phyloP scores from a whole-genome alignment of 2,329 filamentous ascomycete genomes.

The Xylaria sp. region DNA sequence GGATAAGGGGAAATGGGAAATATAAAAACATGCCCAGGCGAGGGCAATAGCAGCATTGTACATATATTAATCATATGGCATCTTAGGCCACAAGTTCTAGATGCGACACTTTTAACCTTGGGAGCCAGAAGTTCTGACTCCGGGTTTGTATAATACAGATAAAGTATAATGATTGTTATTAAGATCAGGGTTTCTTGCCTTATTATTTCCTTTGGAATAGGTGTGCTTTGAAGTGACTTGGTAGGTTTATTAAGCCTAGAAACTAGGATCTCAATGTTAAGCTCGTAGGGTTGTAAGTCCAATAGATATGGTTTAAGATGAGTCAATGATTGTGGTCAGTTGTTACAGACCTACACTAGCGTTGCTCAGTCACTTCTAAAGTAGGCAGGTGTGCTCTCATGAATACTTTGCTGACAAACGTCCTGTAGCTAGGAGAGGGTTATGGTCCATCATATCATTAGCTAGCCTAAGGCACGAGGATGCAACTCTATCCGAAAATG shows the following conservation, averaged over 20 bases:
- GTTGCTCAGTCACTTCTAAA: too few relatives aligned
- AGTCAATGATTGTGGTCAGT: background rate
- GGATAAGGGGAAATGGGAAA: background rate
- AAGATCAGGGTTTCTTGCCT: background rate
- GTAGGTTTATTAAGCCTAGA: too few relatives aligned
- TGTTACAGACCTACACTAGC: too few relatives aligned
- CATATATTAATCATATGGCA: conserved; percentile 1
- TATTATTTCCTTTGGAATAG: background rate
- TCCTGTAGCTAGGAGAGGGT: background rate
- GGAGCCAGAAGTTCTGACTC: background rate
- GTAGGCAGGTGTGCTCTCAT: background rate
- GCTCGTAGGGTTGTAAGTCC: too few relatives aligned
- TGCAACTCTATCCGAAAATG: background rate
- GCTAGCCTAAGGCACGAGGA: background rate
- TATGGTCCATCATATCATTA: background rate
- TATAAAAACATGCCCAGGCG: background rate
- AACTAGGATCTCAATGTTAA: too few relatives aligned
- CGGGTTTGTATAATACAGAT: conserved; percentile 1
- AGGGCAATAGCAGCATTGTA: background rate
- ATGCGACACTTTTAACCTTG: background rate
- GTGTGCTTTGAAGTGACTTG: background rate
- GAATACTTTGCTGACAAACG: background rate
- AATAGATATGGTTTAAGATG: background rate
- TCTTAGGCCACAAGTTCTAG: background rate
- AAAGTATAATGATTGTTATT: background rate